Evolutionary conservation across 2,329 filamentous ascomycete species (phyloP).

Genomic region (Microcyclospora pomicola): DNA sequence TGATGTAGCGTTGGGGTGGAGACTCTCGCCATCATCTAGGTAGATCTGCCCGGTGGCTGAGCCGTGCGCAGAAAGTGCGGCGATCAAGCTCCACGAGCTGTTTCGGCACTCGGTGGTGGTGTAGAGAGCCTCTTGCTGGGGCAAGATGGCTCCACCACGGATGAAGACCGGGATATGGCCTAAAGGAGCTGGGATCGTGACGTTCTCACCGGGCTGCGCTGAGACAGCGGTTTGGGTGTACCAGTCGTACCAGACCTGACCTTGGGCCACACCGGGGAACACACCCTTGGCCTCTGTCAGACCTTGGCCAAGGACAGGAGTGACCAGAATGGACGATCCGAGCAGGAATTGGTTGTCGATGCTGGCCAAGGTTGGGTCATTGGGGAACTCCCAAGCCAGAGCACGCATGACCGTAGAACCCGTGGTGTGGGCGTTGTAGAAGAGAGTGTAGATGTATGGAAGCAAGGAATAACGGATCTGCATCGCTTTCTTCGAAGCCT

Average conservation of each 20-base stretch:
- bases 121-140: slow-evolving; percentile 53
- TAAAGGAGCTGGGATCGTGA: slow-evolving; percentile 46
- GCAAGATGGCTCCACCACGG: slow-evolving; percentile 53
- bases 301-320: slow-evolving; percentile 52
- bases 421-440: slow-evolving; percentile 50
- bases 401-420: slow-evolving; percentile 58
- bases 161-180: slow-evolving; percentile 60
- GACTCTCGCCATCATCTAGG: slow-evolving; percentile 59
- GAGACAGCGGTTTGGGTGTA: slow-evolving; percentile 50
- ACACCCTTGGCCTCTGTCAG: slow-evolving; percentile 49
- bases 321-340: slow-evolving; percentile 50
- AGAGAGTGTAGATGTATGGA: slow-evolving; percentile 64
- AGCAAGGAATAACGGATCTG: slow-evolving; percentile 55
- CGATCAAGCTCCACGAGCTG: slow-evolving; percentile 54
- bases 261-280: slow-evolving; percentile 51
- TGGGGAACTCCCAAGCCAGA: slow-evolving; percentile 57
- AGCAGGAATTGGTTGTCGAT: slow-evolving; percentile 61
- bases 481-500: slow-evolving; percentile 54
- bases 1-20: slow-evolving; percentile 42
- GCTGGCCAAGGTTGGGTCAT: slow-evolving; percentile 52
- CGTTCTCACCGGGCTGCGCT: slow-evolving; percentile 40
- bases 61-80: slow-evolving; percentile 43
- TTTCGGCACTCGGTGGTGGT: slow-evolving; percentile 50
- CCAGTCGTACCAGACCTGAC: slow-evolving; percentile 64
- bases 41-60: slow-evolving; percentile 51